Evolutionary conservation across 2,329 filamentous ascomycete genomes (phyloP).

Genomic region (Fusarium virguliforme): DNA sequence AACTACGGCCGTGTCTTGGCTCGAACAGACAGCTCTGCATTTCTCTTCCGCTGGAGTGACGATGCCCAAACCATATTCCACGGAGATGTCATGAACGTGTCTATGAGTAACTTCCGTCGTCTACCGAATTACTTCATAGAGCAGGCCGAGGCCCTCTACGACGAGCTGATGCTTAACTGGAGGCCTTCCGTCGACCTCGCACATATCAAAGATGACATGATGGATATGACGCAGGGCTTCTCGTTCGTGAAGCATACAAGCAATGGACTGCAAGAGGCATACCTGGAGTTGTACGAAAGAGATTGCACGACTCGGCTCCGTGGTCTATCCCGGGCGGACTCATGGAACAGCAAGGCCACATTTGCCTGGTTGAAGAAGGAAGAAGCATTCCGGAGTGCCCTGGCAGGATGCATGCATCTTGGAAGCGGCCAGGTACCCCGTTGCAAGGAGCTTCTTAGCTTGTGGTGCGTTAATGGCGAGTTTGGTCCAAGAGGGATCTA

Average conservation of each 20-base stretch:
- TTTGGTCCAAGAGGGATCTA: slow-evolving; percentile 3
- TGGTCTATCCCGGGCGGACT: not conserved
- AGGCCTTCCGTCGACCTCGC: not conserved
- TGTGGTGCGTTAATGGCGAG: slow-evolving; percentile 7
- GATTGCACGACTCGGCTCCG: not conserved
- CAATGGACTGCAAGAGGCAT: not conserved
- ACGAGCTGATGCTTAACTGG: slow-evolving; percentile 3
- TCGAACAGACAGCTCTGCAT: too few species aligned
- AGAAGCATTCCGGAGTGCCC: not conserved
- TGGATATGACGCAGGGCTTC: not conserved
- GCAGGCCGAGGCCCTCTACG: not conserved
- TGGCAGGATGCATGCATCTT: not conserved
- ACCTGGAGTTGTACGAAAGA: not conserved
- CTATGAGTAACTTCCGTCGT: slow-evolving; percentile 2
- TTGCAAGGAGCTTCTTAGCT: slow-evolving; percentile 7
- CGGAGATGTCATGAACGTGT: not conserved
- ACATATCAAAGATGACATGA: slow-evolving; percentile 4
- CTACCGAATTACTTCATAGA: not conserved
- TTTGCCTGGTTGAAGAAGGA: not conserved
- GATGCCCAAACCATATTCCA: not conserved
- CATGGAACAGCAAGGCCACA: too few species aligned
- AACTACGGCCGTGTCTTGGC: too few species aligned
- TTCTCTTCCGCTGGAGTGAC: not conserved
- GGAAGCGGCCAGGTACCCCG: slow-evolving; percentile 4
- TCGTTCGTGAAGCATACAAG: slow-evolving; percentile 2